Percentiles rank a stretch among this genome's conserved stretches.
Conservation (phyloP, 768 basidiomycete genomes). For the Paxillus ammoniavirescens region DNA sequence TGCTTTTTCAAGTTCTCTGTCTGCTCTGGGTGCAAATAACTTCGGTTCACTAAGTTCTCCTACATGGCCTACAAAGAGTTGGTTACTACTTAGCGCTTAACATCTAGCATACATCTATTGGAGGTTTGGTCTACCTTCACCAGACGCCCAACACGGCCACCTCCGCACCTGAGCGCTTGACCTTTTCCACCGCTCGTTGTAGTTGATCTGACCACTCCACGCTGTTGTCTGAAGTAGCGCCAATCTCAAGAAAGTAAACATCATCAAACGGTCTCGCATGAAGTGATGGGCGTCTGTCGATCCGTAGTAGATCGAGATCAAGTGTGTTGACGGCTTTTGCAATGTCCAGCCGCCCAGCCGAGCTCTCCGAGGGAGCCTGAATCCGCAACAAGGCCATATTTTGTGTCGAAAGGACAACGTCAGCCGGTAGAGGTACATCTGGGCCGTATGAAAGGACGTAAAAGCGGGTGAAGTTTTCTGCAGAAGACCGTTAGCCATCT, state of each 20-base stretch:
- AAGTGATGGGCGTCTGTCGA: constrained; percentile 65
- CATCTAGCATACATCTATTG: neutral
- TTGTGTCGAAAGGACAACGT: constrained; percentile 18
- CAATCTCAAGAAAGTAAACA: constrained; percentile 66
- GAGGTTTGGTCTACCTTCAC: constrained; percentile 28
- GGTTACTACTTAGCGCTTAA: no score
- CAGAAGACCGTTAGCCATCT: neutral
- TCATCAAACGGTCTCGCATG: constrained; percentile 47
- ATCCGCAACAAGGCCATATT: constrained; percentile 41
- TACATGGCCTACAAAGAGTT: no score
- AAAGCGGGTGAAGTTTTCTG: constrained; percentile 73
- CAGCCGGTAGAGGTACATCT: constrained; percentile 27
- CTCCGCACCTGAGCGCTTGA: constrained; percentile 34
- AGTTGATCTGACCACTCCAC: constrained; percentile 35
- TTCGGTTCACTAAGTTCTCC: neutral
- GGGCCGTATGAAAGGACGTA: constrained; percentile 49
- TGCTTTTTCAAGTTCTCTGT: no score
- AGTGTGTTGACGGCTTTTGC: constrained; percentile 34
- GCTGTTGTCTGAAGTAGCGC: neutral
- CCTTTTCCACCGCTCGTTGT: constrained; percentile 33
- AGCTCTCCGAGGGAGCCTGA: constrained; percentile 3
- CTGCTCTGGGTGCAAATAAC: no score
- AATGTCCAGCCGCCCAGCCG: constrained; percentile 7
- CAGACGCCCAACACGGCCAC: constrained; percentile 48
- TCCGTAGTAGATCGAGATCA: constrained; percentile 44